These are phyloP conservation scores for Clonostachys solani DNA, from an alignment of 2,329 filamentous ascomycete species.

Conservation along the genomic window DNA sequence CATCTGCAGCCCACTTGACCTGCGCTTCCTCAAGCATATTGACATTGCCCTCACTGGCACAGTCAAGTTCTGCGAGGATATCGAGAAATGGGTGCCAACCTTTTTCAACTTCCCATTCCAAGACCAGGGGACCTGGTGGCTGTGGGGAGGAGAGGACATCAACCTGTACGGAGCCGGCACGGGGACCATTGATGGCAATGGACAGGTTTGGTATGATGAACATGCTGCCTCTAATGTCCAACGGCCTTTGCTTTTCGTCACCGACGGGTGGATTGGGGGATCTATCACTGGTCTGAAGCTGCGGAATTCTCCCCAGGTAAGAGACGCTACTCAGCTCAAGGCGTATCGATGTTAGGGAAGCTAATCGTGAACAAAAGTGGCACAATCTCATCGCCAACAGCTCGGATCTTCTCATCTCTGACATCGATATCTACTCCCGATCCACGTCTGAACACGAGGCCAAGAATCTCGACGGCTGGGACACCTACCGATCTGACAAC, in stretches of 20 bases:
- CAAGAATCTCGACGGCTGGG: constrained; percentile 65
- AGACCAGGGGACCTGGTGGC: constrained; percentile 45
- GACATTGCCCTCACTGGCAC: constrained; percentile 54
- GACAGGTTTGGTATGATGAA: constrained; percentile 60
- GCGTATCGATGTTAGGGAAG: no score
- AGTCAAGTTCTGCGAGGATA: constrained; percentile 61
- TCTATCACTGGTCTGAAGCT: constrained; percentile 56
- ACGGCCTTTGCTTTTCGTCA: constrained; percentile 53
- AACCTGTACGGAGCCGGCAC: constrained; percentile 58
- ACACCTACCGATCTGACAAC: constrained; percentile 56
- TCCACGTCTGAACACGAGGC: constrained; percentile 47
- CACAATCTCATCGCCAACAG: constrained; percentile 61
- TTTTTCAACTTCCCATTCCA: constrained; percentile 62
- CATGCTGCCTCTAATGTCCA: constrained; percentile 52
- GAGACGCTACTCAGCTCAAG: not conserved
- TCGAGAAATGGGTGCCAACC: constrained; percentile 63
- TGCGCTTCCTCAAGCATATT: constrained; percentile 59
- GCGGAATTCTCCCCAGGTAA: constrained; percentile 44
- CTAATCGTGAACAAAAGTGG: constrained; percentile 12
- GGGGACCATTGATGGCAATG: constrained; percentile 53
- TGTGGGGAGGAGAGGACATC: constrained; percentile 30
- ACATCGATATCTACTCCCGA: constrained; percentile 54
- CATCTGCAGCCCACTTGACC: constrained; percentile 59
- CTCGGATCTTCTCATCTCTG: constrained; percentile 57
- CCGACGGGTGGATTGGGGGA: constrained; percentile 51